Conservation (phyloP, 495 filamentous ascomycete species). For the Aspergillus asperescens region DNA sequence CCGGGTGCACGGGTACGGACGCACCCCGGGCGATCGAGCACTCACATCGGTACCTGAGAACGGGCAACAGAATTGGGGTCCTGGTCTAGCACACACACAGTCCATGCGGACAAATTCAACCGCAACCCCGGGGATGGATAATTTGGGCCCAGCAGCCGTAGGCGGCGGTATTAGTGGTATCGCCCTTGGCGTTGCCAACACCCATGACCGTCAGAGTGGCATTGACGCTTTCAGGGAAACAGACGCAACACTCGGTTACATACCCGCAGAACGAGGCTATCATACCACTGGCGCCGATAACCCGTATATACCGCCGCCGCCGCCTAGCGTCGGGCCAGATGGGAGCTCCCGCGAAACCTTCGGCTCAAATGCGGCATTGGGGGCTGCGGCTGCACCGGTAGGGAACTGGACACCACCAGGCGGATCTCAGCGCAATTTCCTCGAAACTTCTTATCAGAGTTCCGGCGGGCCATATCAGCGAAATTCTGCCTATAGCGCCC, state of each 20-base stretch:
- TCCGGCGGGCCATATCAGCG: conserved; percentile 51
- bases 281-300: conserved; percentile 41
- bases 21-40: not conserved
- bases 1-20: conserved; percentile 7
- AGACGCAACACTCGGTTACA: conserved; percentile 34
- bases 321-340: conserved; percentile 14
- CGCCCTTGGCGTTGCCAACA: conserved; percentile 67
- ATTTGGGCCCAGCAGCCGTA: conserved; percentile 62
- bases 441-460: conserved; percentile 30
- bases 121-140: conserved; percentile 69
- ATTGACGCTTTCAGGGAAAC: conserved; percentile 58
- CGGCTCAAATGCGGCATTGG: conserved; percentile 35
- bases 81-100: conserved; percentile 21
- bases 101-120: conserved; percentile 43
- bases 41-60: conserved; percentile 18
- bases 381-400: conserved; percentile 32
- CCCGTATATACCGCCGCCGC: conserved; percentile 39
- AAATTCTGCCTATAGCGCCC: conserved; percentile 54
- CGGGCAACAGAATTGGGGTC: conserved; percentile 12
- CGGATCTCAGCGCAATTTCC: conserved; percentile 27
- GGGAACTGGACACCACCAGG: conserved; percentile 34
- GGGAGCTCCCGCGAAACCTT: conserved; percentile 32
- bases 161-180: conserved; percentile 77
- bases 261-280: conserved; percentile 43
- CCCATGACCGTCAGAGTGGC: conserved; percentile 66